Evolutionary conservation across 2,329 filamentous ascomycete genomes (phyloP), one percentile per base, ranked within the genome.

Genomic region (Penicillium fuscoglaucum): DNA sequence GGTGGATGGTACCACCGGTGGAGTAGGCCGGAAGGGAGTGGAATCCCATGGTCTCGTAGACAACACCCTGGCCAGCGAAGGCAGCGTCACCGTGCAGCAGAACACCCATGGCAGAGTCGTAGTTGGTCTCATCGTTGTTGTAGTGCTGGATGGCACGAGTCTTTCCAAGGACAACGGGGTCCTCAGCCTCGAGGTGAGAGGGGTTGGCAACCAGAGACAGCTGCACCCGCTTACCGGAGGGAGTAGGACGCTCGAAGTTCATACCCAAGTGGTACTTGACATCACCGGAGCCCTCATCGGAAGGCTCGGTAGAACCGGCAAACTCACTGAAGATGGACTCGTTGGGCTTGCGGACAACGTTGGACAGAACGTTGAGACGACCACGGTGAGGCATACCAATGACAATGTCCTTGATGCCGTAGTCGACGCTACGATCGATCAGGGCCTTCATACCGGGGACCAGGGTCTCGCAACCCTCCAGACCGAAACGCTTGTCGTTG

Each of bases 311-410:
- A 47, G 89, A 91, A 69, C 95, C 95, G 62, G 91, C 90, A 72
- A 99, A 99, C 78, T 99, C 95, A 75, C 90, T 96, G 83, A 99
- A 99, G 78, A 99, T 99, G 66, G 95, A 98, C 82, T 98, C 95
- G 79, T 99, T 99, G 70, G 95, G 93, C 82, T 99, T 99, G 73
- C 95, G 89, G 68, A 99, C 95, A 72, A 99, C 95, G 80, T 99
- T 99, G 82, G 90, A 96, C 63, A 99, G 87, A 53, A 99, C 92
- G 74, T 99, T 99, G 64, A 99, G 87, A 83, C 95, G 91, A 73
- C 95, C 95, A 86, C 95, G 92, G 79, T 99, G 95, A 66, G 95
- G 95, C 95, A 99, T 99, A 72, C 95, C 95, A 72, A 99, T 99
- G 73, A 99, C 90, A 70, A 99, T 98, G 73, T 99, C 95, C 83